Evolutionary conservation across 1,284 basidiomycete genomes (phyloP).

Genomic region (Boletus holoroseus): DNA sequence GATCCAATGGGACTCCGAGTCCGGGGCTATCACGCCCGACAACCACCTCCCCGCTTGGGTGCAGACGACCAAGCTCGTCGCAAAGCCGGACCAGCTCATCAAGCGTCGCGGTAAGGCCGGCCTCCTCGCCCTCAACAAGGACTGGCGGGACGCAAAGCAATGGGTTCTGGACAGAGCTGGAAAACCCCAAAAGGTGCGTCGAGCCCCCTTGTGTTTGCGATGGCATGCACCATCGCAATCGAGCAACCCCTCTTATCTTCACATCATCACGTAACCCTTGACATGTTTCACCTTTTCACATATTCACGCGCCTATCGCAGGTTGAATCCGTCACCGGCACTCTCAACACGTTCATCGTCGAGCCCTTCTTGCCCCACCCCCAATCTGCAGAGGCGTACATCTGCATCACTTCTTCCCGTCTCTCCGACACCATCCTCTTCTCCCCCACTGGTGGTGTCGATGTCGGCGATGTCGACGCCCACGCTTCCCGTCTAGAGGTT

Average conservation of each 20-base stretch:
- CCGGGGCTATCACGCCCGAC: slow-evolving; percentile 78
- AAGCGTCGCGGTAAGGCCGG: slow-evolving; percentile 99
- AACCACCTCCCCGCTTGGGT: slow-evolving; percentile 80
- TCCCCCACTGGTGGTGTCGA: slow-evolving; percentile 99
- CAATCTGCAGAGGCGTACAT: slow-evolving; percentile 96
- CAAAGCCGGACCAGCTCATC: slow-evolving; percentile 97
- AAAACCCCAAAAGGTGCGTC: slow-evolving; percentile 79
- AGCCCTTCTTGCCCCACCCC: slow-evolving; percentile 96
- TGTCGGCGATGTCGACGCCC: slow-evolving; percentile 97
- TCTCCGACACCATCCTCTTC: slow-evolving; percentile 96
- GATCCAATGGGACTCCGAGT: slow-evolving; percentile 81
- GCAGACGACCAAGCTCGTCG: slow-evolving; percentile 82
- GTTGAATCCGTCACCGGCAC: slow-evolving; percentile 93
- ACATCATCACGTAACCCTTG: slow-evolving; percentile 5
- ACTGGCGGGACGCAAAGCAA: slow-evolving; percentile 77
- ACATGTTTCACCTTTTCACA: slow-evolving; percentile 5
- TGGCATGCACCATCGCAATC: slow-evolving; percentile 5
- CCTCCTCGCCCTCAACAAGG: slow-evolving; percentile 90
- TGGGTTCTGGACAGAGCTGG: slow-evolving; percentile 92
- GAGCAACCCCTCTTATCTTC: background rate
- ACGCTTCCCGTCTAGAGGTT: slow-evolving; percentile 87
- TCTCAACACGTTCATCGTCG: slow-evolving; percentile 96
- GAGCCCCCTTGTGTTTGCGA: background rate
- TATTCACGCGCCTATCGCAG: slow-evolving; percentile 36
- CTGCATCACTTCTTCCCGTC: slow-evolving; percentile 93